A percentile compares a stretch with the other conserved stretches of the same genome.
Conservation (phyloP, 2,329 filamentous ascomycete genomes). For the Phaeophleospora eucalypticola region DNA sequence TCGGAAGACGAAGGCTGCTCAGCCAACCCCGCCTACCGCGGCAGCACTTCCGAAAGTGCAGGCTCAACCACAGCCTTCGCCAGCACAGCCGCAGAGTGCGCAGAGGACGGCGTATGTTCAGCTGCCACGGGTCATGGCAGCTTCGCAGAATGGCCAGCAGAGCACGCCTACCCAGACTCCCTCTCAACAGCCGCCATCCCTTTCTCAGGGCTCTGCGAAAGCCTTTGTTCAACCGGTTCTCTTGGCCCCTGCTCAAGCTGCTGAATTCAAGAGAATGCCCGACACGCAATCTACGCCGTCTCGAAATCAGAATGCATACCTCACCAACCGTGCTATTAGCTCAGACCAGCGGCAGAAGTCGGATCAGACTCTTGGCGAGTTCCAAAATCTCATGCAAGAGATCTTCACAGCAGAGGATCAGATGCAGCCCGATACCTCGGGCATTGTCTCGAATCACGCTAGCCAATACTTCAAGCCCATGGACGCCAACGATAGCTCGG, state of each 20-base stretch:
- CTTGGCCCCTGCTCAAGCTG: constrained; percentile 31
- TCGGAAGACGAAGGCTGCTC: neutral
- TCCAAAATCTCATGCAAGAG: constrained; percentile 65
- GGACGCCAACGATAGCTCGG: constrained; percentile 53
- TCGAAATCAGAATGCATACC: constrained; percentile 15
- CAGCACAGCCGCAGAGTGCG: neutral
- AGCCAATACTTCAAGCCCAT: constrained; percentile 54
- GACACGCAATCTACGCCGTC: constrained; percentile 16
- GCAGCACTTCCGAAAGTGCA: neutral
- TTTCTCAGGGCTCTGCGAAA: constrained; percentile 6
- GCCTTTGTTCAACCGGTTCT: constrained; percentile 23
- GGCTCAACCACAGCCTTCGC: neutral
- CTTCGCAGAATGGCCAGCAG: neutral
- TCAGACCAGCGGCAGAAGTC: constrained; percentile 75
- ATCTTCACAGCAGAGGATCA: constrained; percentile 76
- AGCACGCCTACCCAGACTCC: neutral
- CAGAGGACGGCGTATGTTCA: neutral
- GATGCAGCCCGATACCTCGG: constrained; percentile 53
- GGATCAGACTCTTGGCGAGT: constrained; percentile 65
- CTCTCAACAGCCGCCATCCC: constrained; percentile 8
- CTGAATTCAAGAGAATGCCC: constrained; percentile 28
- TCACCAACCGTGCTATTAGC: constrained; percentile 20
- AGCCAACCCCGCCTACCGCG: neutral
- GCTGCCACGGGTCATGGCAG: neutral
- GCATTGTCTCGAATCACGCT: constrained; percentile 37